Base-by-base conservation (phyloP, 2,329 filamentous ascomycete species). In the Epichloe sylvatica region DNA sequence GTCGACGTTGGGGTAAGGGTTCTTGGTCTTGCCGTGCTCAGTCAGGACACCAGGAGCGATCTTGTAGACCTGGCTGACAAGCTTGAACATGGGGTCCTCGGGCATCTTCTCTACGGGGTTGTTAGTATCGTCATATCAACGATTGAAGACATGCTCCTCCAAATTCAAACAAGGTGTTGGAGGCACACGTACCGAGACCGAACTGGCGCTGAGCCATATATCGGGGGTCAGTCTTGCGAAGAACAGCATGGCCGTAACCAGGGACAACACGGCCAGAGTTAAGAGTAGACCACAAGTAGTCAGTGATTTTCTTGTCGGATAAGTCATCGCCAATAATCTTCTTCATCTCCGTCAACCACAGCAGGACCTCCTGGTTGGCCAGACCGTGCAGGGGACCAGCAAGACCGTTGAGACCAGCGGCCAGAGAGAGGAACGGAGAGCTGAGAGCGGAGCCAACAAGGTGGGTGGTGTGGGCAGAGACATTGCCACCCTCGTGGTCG, bases 11-110 rank as follows among this genome's bases (percentile, higher is more conserved):
- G 92, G 92, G 81, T 80, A 97, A 59, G 91, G 91, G 86, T 97
- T 96, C 86, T 97, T 97, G 79, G 91, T 97, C 87, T 98, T 98
- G 76, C 92, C 92, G 78, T 98, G 92, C 83, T 98, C 89, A 59
- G 92, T 98, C 69, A 98, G 79, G 63, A 98, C 92, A 65, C 84
- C 86, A 57, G 92, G 92, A 57, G 92, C 92, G 64, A 98, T 97
- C 87, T 98, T 98, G 86, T 97, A 98, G 62, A 98, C 92, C 78
- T 98, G 92, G 80, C 86, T 94, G 75, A 98, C 92, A 61, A 98
- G 86, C 82, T 98, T 89, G 87, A 96, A 98, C 90, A 98, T 94
- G 64, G 91, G 90, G 80, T 97, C 92, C 65, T 95, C 80, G 66
- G 91, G 87, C 69, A 96, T 83, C 70, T 96, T 87, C 76, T 86